A percentile compares a stretch with the other conserved stretches of the same genome.
phyloP scores from a whole-genome alignment of 2,329 filamentous ascomycete genomes.

The Ophiocordyceps camponoti-rufipedis region DNA sequence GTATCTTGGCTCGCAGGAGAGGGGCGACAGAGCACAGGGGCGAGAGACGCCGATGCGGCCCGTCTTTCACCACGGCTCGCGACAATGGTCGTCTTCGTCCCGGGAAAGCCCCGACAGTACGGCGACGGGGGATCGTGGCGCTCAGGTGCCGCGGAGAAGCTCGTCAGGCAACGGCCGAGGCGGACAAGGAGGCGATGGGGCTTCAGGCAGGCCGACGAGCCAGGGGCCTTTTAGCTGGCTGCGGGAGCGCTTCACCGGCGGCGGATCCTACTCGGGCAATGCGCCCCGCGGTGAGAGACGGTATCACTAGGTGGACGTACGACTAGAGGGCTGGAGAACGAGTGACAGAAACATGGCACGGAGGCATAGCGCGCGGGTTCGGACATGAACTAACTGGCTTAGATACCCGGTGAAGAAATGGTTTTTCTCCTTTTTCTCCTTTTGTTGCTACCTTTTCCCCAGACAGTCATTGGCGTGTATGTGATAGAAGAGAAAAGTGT shows the following conservation, averaged over 20 bases:
- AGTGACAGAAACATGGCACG: neutral
- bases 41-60: constrained; percentile 9
- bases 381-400: neutral
- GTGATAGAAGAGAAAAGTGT: too few species aligned
- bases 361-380: neutral
- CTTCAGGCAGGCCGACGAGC: constrained; percentile 13
- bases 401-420: neutral
- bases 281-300: constrained; percentile 12
- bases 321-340: neutral
- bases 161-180: constrained; percentile 18
- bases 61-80: constrained; percentile 12
- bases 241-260: constrained; percentile 19
- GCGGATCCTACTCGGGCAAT: constrained; percentile 8
- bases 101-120: constrained; percentile 16
- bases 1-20: neutral
- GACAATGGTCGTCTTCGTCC: constrained; percentile 17
- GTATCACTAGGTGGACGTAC: constrained; percentile 6
- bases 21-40: constrained; percentile 7
- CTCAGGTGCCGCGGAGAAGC: constrained; percentile 19
- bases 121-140: constrained; percentile 11
- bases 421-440: neutral
- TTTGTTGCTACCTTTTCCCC: neutral
- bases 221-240: constrained; percentile 24
- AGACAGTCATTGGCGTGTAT: too few species aligned
- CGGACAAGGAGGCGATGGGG: constrained; percentile 9